A percentile compares a stretch with the other conserved stretches of the same genome.
Evolutionary conservation across 805 yeast genomes (phyloP).

Genomic region (Kregervanrija delftensis): DNA sequence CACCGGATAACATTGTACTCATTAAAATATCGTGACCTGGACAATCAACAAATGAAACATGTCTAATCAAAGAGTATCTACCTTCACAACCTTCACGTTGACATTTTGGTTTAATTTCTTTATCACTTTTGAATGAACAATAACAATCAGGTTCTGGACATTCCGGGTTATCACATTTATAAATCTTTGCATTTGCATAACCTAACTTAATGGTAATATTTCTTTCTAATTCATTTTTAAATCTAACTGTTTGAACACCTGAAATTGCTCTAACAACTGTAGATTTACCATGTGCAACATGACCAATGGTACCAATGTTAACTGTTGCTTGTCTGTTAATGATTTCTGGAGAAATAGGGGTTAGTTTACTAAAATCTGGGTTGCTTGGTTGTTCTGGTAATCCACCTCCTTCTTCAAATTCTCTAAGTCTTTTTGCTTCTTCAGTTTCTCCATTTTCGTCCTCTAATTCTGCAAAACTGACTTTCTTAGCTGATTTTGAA

Average conservation of each 20-base stretch:
- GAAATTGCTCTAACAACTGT: conserved; percentile 98
- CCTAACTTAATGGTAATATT: conserved; percentile 98
- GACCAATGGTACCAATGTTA: conserved; percentile 98
- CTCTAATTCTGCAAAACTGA: conserved; percentile 71
- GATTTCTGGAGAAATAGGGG: conserved; percentile 90
- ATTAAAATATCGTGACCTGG: conserved; percentile 99
- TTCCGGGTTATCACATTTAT: conserved; percentile 77
- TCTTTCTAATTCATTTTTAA: conserved; percentile 98
- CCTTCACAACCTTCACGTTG: conserved; percentile 84
- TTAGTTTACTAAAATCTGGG: conserved; percentile 75
- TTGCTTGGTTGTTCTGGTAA: conserved; percentile 91
- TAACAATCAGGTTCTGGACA: conserved; percentile 95
- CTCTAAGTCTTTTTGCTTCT: conserved; percentile 72
- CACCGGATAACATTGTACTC: conserved; percentile 99
- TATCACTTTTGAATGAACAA: conserved; percentile 88
- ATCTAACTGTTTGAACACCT: conserved; percentile 98
- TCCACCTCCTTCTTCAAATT: conserved; percentile 98
- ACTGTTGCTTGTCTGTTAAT: conserved; percentile 98
- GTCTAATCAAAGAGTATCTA: conserved; percentile 85
- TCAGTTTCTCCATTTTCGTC: conserved; percentile 51
- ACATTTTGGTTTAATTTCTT: conserved; percentile 91
- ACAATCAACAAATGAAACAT: conserved; percentile 98
- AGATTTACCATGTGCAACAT: conserved; percentile 98
- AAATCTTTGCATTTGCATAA: conserved; percentile 97
- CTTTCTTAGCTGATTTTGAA: conserved; percentile 54